phyloP scores from a whole-genome alignment of 768 basidiomycete species.

The Sistotremastrum suecicum region DNA sequence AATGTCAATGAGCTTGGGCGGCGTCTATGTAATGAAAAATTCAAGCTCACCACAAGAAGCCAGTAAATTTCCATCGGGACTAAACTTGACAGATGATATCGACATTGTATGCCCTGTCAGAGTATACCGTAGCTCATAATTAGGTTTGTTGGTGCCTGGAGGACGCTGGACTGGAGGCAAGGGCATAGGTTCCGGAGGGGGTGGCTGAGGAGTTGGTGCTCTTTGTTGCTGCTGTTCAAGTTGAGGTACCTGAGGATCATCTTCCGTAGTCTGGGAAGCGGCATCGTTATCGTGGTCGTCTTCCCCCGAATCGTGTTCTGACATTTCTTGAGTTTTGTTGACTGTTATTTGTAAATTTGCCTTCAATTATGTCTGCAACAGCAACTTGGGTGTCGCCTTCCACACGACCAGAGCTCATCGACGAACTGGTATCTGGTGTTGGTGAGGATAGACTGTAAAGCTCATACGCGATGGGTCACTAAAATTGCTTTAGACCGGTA shows the following conservation, averaged over 20 bases:
- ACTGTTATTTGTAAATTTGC: not conserved
- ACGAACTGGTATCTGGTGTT: constrained; percentile 82
- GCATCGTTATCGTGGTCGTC: constrained; percentile 33
- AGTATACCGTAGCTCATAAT: constrained; percentile 45
- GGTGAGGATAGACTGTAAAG: constrained; percentile 26
- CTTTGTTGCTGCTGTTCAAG: constrained; percentile 25
- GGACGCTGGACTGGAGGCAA: too few relatives aligned
- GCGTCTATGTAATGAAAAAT: constrained; percentile 1
- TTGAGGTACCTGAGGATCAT: constrained; percentile 58
- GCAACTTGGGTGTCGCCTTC: constrained; percentile 61
- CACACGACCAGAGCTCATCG: constrained; percentile 75
- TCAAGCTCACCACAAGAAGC: constrained; percentile 66
- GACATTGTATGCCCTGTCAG: constrained; percentile 74
- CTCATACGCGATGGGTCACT: not conserved
- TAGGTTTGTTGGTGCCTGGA: constrained; percentile 17
- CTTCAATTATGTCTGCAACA: constrained; percentile 29
- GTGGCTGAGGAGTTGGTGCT: constrained; percentile 23
- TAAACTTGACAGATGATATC: constrained; percentile 80
- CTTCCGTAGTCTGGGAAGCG: constrained; percentile 74
- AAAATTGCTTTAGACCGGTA: constrained; percentile 60
- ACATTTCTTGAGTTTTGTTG: not conserved
- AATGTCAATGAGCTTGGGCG: constrained; percentile 11
- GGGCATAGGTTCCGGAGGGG: constrained; percentile 13
- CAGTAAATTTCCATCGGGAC: constrained; percentile 66
- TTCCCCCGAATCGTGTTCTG: not conserved